Percentiles rank a stretch among this genome's conserved stretches.
phyloP scores from a whole-genome alignment of 2,329 filamentous ascomycete species.

The Aspergillus floridensis region DNA sequence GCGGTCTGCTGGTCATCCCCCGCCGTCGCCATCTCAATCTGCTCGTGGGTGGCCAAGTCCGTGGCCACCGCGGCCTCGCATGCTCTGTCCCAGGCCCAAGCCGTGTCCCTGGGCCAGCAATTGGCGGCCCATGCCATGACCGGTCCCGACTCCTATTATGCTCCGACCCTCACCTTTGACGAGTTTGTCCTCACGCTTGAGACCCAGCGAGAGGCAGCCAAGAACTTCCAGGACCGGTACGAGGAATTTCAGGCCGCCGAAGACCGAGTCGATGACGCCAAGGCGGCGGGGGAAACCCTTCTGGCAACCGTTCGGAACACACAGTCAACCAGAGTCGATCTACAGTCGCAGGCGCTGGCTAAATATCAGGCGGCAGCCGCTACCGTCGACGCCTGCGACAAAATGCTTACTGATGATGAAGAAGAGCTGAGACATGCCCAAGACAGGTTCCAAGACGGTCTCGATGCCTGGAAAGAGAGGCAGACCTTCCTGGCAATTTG shows the following conservation, averaged over 20 bases:
- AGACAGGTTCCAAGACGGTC: too few relatives aligned
- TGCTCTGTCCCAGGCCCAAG: neutral
- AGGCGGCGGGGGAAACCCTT: neutral
- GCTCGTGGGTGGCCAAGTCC: neutral
- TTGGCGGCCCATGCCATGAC: slow-evolving; percentile 2
- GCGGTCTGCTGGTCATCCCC: neutral
- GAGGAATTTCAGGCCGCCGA: neutral
- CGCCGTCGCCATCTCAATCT: neutral
- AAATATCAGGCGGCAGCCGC: neutral
- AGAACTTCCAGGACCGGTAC: neutral
- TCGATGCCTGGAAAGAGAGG: too few relatives aligned
- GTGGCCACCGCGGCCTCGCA: neutral
- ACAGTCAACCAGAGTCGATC: neutral
- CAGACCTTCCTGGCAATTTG: too few relatives aligned
- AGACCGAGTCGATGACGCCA: neutral
- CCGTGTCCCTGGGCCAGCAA: slow-evolving; percentile 8
- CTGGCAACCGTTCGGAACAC: neutral
- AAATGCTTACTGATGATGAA: too few relatives aligned
- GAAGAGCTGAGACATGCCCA: too few relatives aligned
- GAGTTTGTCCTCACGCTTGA: neutral
- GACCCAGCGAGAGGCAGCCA: neutral
- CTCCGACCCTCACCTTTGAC: neutral
- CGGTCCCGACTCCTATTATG: neutral
- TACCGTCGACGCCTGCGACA: neutral
- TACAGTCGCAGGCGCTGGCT: neutral